A percentile compares a stretch with the other conserved stretches of the same genome.
Conservation (phyloP, 345 rosid species). For the Eucalyptus microcorys region DNA sequence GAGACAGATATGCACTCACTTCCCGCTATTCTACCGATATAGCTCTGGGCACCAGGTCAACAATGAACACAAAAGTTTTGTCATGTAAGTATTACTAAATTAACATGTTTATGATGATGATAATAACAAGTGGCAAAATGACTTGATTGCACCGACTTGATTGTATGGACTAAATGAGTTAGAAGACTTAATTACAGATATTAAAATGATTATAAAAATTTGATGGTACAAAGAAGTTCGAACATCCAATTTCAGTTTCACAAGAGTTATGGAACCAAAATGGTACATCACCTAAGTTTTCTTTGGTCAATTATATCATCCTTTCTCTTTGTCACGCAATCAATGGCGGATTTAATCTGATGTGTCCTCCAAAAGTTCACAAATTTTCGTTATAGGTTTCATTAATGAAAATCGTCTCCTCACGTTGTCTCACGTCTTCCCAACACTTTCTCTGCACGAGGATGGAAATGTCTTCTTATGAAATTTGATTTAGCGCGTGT, state of each 20-base stretch:
- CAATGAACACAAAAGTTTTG: neutral
- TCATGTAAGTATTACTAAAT: neutral
- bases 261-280: too few species aligned
- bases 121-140: neutral
- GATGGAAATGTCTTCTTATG: too few species aligned
- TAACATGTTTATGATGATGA: neutral
- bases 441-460: too few species aligned
- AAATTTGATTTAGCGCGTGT: too few species aligned
- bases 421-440: too few species aligned
- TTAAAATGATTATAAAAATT: neutral
- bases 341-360: too few species aligned
- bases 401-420: too few species aligned
- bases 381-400: too few species aligned
- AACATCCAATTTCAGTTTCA: neutral
- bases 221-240: neutral
- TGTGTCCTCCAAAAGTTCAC: too few species aligned
- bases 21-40: neutral
- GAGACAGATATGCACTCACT: neutral
- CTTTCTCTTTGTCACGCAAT: too few species aligned
- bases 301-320: too few species aligned
- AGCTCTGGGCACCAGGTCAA: neutral
- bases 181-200: neutral
- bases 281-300: too few species aligned
- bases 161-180: neutral
- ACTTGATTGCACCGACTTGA: neutral